Evolutionary conservation across 148 eudicot genomes (phyloP), one percentile per base, ranked within the genome.

Genomic region (Camellia sinensis): DNA sequence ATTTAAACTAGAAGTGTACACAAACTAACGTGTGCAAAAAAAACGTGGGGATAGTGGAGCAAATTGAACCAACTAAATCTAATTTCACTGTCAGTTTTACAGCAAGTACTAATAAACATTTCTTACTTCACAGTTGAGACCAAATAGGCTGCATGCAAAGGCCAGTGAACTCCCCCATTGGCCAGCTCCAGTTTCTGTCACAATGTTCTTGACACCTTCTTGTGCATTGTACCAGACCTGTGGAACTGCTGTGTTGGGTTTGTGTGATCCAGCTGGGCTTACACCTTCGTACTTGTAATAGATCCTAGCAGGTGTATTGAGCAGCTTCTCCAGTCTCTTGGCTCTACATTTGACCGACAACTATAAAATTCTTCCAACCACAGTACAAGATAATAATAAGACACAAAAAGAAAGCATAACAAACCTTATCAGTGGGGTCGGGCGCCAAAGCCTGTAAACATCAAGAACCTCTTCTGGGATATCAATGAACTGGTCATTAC

Each of bases 91-190:
- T 10, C 3, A 48, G 15, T 5, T 40, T 46, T 9, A 41, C 50
- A 41, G 50, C 52, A 7, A 48, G 12, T 37, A 78, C 44, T 29
- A 18, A 18, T 57, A 40, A 37, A 74, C 54, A 78, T 59, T 61
- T 21, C 88, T 91, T 87, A 95, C 99, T 82, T 95, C 97, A 68
- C 99, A 95, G 77, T 90, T 87, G 43, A 93, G 90, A 81, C 89
- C 89, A 79, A 95, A 95, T 82, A 95, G 86, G 84, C 97, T 90
- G 87, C 90, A 90, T 9, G 98, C 97, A 75, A 93, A 95, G 48
- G 99, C 94, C 74, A 95, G 89, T 40, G 99, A 85, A 82, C 99
- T 88, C 45, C 99, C 99, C 99, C 99, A 95, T 83, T 95, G 99
- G 5, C 99, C 99, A 76, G 99, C 99, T 50, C 99, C 99, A 3